Conservation (phyloP, 2,329 filamentous ascomycete genomes). For the Akanthomyces muscarius region DNA sequence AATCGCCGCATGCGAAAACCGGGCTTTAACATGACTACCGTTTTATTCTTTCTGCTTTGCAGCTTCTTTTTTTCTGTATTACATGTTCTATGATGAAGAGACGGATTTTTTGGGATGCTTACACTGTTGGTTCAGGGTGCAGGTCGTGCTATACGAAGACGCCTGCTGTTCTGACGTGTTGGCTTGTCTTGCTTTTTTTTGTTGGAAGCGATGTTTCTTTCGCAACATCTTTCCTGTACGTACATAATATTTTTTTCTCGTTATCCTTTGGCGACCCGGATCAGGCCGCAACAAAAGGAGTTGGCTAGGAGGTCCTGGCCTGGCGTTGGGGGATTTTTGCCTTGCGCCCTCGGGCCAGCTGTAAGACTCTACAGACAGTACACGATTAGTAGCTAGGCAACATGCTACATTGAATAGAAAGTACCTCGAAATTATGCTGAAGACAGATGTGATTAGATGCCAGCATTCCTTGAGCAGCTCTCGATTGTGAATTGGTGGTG, state of each 20-base stretch:
- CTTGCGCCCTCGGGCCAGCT: neutral
- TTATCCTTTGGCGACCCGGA: neutral
- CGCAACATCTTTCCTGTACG: neutral
- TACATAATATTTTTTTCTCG: neutral
- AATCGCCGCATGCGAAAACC: too few species aligned
- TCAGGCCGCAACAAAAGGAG: conserved; percentile 12
- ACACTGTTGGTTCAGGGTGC: neutral
- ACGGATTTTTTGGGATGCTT: neutral
- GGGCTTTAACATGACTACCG: neutral
- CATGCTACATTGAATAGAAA: conserved; percentile 18
- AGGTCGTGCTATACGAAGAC: neutral
- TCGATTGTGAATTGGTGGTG: too few species aligned
- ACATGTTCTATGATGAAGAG: conserved; percentile 6
- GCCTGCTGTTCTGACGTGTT: neutral
- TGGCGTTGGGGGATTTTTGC: conserved; percentile 13
- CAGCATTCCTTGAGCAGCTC: too few species aligned
- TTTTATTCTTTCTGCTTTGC: neutral
- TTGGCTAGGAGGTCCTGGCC: conserved; percentile 4
- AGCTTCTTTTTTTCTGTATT: conserved; percentile 2
- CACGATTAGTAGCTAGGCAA: conserved; percentile 19
- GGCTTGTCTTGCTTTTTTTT: neutral
- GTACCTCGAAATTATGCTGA: neutral
- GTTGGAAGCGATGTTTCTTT: neutral
- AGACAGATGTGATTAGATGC: too few species aligned
- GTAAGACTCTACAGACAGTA: neutral